phyloP scores from a whole-genome alignment of 228 moss, liverwort and hornwort species.

The Sphagnum fallax region DNA sequence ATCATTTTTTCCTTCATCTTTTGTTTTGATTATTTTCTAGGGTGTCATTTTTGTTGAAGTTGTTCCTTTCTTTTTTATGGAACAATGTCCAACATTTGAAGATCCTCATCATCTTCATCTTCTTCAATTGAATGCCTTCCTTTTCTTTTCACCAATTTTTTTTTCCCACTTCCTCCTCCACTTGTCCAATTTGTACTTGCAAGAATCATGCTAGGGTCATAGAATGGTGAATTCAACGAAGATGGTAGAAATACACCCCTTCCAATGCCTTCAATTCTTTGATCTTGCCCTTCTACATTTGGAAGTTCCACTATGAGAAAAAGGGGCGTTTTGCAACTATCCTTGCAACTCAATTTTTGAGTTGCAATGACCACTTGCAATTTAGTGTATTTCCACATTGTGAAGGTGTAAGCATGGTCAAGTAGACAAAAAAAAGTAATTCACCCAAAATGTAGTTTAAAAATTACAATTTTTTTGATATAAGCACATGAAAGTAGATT shows the following conservation, averaged over 20 bases:
- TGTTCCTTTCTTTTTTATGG: background rate
- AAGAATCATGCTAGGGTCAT: background rate
- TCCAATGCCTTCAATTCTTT: background rate
- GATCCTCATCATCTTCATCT: background rate
- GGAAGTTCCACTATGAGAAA: too few species aligned
- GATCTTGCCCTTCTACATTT: background rate
- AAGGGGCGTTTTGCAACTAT: too few species aligned
- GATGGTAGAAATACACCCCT: background rate
- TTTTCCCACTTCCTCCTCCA: background rate
- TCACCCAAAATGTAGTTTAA: too few species aligned
- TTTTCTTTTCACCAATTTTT: background rate
- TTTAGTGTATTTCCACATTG: too few species aligned
- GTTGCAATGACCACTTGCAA: too few species aligned
- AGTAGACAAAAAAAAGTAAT: too few species aligned
- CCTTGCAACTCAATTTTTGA: too few species aligned
- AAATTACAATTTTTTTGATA: too few species aligned
- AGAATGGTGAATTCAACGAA: background rate
- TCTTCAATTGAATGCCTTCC: background rate
- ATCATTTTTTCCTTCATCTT: slow-evolving; percentile 32
- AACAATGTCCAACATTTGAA: background rate
- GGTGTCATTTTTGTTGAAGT: slow-evolving; percentile 13
- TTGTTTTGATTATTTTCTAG: background rate
- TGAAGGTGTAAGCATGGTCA: too few species aligned
- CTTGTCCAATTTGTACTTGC: background rate
- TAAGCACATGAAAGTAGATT: too few species aligned